Evolutionary conservation across 345 rosid species (phyloP).

Genomic region (Boechera retrofracta): DNA sequence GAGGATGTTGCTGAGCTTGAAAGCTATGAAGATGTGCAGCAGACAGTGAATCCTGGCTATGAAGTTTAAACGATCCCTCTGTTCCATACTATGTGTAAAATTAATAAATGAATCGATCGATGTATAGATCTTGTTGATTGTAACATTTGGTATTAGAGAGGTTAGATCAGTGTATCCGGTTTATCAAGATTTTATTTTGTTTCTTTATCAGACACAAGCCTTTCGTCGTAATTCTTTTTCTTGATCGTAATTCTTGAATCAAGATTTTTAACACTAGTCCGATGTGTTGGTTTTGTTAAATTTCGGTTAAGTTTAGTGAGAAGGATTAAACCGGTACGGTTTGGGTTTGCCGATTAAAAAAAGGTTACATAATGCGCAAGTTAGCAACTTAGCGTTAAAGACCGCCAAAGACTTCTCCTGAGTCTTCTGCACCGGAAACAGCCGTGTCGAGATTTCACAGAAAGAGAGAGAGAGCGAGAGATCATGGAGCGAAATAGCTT

Average conservation of each 20-base stretch:
- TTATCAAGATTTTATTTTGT: neutral
- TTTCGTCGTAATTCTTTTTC: neutral
- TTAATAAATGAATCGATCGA: neutral
- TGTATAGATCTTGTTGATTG: neutral
- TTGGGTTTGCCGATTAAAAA: neutral
- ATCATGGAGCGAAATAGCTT: constrained; percentile 39
- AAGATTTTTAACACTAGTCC: neutral
- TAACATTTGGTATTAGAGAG: neutral
- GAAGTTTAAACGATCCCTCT: constrained; percentile 64
- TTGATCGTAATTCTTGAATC: too few species aligned
- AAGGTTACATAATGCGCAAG: neutral
- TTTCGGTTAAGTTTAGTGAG: neutral
- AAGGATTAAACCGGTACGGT: neutral
- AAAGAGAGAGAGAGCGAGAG: constrained; percentile 7
- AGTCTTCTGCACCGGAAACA: constrained; percentile 24
- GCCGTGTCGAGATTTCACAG: constrained; percentile 23
- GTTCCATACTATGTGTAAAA: constrained; percentile 1
- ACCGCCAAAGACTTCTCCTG: constrained; percentile 10
- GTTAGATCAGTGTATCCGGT: neutral
- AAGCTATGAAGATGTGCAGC: constrained; percentile 86
- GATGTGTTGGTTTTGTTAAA: neutral
- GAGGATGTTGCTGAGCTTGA: constrained; percentile 84
- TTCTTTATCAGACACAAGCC: neutral
- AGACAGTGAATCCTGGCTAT: constrained; percentile 92
- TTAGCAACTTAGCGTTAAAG: constrained; percentile 30